Percentiles rank a stretch among this genome's conserved stretches.
phyloP scores from a whole-genome alignment of 805 yeast species.

The Candida nanaspora region DNA sequence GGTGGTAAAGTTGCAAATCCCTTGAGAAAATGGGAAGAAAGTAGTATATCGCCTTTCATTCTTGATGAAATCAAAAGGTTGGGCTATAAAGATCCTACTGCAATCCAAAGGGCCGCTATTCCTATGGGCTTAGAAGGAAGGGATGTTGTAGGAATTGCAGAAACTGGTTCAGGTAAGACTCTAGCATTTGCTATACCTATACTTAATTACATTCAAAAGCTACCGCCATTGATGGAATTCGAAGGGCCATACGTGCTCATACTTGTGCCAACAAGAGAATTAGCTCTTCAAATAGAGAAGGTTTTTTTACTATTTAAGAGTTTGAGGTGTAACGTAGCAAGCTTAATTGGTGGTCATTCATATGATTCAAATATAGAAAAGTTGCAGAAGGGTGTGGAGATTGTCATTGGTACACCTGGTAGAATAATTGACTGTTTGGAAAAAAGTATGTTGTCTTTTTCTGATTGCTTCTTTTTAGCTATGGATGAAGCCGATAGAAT shows the following conservation, averaged over 20 bases:
- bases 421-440: conserved; percentile 76
- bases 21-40: conserved; percentile 68
- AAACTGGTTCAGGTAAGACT: conserved; percentile 96
- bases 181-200: conserved; percentile 75
- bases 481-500: conserved; percentile 95
- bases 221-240: conserved; percentile 38
- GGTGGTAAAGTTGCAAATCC: conserved; percentile 50
- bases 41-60: conserved; percentile 37
- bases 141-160: conserved; percentile 87
- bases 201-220: conserved; percentile 42
- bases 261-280: conserved; percentile 89
- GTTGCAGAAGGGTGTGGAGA: conserved; percentile 59
- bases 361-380: conserved; percentile 64
- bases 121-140: conserved; percentile 55
- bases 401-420: conserved; percentile 93
- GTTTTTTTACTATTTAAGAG: conserved; percentile 39
- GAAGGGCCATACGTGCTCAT: conserved; percentile 73
- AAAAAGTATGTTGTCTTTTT: conserved; percentile 52
- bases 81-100: conserved; percentile 66
- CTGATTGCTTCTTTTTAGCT: conserved; percentile 58
- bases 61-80: conserved; percentile 28
- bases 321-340: conserved; percentile 41
- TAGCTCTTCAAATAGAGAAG: conserved; percentile 76
- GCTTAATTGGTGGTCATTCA: conserved; percentile 87
- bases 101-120: conserved; percentile 84